Conservation (phyloP, 805 yeast genomes). For the Ogataea ganodermae region DNA sequence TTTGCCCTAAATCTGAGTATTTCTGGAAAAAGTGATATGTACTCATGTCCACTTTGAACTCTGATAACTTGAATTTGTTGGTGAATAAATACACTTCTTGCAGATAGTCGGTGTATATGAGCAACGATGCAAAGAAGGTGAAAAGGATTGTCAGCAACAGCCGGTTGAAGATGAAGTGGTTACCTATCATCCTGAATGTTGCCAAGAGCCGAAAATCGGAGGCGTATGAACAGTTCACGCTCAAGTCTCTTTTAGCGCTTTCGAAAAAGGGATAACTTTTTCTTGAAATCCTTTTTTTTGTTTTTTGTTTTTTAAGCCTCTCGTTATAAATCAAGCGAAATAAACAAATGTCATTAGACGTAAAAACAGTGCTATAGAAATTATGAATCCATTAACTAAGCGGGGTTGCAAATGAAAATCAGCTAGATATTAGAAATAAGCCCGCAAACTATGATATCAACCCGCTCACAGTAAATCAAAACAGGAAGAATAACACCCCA, state of each 20-base stretch:
- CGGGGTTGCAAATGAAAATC: not conserved
- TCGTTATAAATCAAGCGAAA: not conserved
- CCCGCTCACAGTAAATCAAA: not conserved
- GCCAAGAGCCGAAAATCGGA: not conserved
- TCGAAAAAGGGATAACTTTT: slow-evolving; percentile 3
- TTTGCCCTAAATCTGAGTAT: slow-evolving; percentile 18
- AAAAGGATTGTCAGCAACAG: slow-evolving; percentile 24
- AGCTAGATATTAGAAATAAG: not conserved
- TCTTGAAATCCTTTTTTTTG: not conserved
- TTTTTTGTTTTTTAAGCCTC: not conserved
- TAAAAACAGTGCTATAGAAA: not conserved
- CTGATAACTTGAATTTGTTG: slow-evolving; percentile 26
- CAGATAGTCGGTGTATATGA: slow-evolving; percentile 31
- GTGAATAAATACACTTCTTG: slow-evolving; percentile 32
- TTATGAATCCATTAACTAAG: not conserved
- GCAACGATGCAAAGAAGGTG: slow-evolving; percentile 24
- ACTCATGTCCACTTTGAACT: slow-evolving; percentile 25
- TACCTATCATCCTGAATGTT: slow-evolving; percentile 20
- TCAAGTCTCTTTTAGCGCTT: slow-evolving; percentile 1
- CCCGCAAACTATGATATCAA: too few relatives aligned
- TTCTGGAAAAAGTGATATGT: slow-evolving; percentile 26
- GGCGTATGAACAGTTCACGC: not conserved
- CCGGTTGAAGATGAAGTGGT: slow-evolving; percentile 23
- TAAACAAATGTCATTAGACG: slow-evolving; percentile 4
- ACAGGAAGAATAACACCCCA: slow-evolving; percentile 11